Percentiles rank a stretch among this genome's conserved stretches.
Evolutionary conservation across 1,139 yeast genomes (phyloP).

Genomic region (Saccharomyces hybrid): DNA sequence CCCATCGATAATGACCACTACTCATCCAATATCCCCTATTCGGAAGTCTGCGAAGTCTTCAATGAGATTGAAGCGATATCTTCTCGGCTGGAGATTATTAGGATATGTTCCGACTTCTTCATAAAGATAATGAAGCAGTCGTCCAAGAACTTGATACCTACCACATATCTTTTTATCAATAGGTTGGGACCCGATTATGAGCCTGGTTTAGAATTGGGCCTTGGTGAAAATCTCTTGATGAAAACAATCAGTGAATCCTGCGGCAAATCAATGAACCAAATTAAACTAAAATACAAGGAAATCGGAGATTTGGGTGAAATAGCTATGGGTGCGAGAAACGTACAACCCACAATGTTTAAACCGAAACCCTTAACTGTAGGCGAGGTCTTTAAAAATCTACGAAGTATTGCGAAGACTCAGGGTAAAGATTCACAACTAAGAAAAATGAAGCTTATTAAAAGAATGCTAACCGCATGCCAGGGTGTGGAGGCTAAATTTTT

Average conservation of each 20-base stretch:
- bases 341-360: conserved; percentile 89
- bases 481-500: conserved; percentile 87
- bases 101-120: conserved; percentile 66
- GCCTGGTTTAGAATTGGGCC: conserved; percentile 75
- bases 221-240: conserved; percentile 81
- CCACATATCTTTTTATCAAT: conserved; percentile 79
- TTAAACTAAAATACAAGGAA: conserved; percentile 67
- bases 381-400: conserved; percentile 64
- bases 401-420: conserved; percentile 66
- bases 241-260: conserved; percentile 89
- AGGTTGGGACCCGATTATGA: conserved; percentile 93
- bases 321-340: conserved; percentile 75
- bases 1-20: not conserved
- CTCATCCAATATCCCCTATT: conserved; percentile 40
- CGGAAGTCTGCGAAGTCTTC: conserved; percentile 59
- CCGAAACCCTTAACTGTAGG: conserved; percentile 76
- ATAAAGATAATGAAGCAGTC: conserved; percentile 50
- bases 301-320: conserved; percentile 88
- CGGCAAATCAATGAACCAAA: conserved; percentile 65
- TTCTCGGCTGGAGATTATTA: conserved; percentile 72
- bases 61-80: conserved; percentile 72
- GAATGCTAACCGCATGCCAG: conserved; percentile 78
- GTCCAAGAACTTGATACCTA: conserved; percentile 55
- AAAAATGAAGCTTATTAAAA: conserved; percentile 71
- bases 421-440: conserved; percentile 81